phyloP scores from a whole-genome alignment of 106 monocot genomes.

The Hemerocallis citrina region DNA sequence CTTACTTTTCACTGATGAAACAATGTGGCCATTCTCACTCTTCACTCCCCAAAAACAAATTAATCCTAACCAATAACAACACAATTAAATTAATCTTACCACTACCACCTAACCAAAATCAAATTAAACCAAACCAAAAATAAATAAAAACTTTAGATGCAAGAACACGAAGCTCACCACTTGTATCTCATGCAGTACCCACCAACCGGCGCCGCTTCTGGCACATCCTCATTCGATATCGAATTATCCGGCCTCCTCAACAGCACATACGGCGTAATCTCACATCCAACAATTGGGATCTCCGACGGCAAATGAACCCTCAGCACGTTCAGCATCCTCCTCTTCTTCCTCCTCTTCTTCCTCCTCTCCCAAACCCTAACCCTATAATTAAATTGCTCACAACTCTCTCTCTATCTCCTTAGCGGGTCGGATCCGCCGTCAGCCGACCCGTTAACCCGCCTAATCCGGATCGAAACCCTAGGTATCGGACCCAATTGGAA shows the following conservation, averaged over 20 bases:
- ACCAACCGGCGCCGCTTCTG: conserved; percentile 36
- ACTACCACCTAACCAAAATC: too few relatives aligned
- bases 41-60: too few relatives aligned
- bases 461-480: conserved; percentile 2
- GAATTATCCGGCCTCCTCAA: conserved; percentile 36
- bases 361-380: conserved; percentile 19
- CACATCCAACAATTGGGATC: conserved; percentile 75
- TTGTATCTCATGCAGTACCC: conserved; percentile 56
- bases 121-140: neutral
- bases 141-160: neutral
- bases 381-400: too few relatives aligned
- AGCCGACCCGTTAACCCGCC: conserved; percentile 31
- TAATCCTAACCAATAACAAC: too few relatives aligned
- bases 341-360: neutral
- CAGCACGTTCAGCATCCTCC: conserved; percentile 67
- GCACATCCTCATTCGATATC: conserved; percentile 38
- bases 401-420: too few relatives aligned
- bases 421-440: conserved; percentile 57
- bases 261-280: conserved; percentile 75
- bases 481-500: neutral
- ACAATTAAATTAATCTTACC: too few relatives aligned
- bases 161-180: conserved; percentile 30
- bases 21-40: too few relatives aligned
- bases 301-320: conserved; percentile 65
- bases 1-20: too few relatives aligned